These are phyloP conservation scores for Colletotrichum eremochloae DNA, from an alignment of 2,329 filamentous ascomycete genomes.

Conservation along the genomic window DNA sequence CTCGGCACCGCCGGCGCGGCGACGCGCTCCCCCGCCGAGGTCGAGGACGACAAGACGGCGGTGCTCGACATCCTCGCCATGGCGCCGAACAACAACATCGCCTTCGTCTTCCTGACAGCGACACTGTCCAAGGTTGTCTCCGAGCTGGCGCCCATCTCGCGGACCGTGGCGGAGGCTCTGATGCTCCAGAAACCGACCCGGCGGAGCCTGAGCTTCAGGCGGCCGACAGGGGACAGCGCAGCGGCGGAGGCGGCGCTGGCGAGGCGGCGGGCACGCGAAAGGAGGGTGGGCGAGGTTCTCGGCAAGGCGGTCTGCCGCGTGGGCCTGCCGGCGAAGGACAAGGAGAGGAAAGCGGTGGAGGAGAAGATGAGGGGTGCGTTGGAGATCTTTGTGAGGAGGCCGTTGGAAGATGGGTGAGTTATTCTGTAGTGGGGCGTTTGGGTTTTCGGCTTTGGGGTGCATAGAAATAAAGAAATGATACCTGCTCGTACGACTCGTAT, in stretches of 20 bases:
- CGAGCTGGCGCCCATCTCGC: constrained; percentile 61
- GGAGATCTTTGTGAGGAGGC: constrained; percentile 71
- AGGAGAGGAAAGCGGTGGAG: constrained; percentile 70
- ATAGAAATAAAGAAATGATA: constrained; percentile 18
- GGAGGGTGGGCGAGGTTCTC: constrained; percentile 75
- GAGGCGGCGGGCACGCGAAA: constrained; percentile 71
- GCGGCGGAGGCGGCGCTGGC: constrained; percentile 51
- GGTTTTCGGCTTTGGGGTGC: background rate
- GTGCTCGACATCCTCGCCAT: constrained; percentile 81
- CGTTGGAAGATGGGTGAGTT: constrained; percentile 35
- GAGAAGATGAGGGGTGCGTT: constrained; percentile 76
- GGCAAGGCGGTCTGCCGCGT: constrained; percentile 72
- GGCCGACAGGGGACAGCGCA: constrained; percentile 47
- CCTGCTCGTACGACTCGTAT: background rate
- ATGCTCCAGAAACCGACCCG: constrained; percentile 46
- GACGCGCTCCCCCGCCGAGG: constrained; percentile 38
- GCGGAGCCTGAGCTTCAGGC: constrained; percentile 62
- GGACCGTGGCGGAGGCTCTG: constrained; percentile 54
- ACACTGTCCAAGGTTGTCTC: constrained; percentile 72
- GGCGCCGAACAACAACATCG: constrained; percentile 85
- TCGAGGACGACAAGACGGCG: constrained; percentile 61
- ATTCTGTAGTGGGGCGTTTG: too few relatives aligned
- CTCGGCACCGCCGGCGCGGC: constrained; percentile 50
- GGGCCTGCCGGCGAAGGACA: constrained; percentile 53
- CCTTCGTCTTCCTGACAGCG: constrained; percentile 87